Conservation (phyloP, 306 rosid genomes). For the Glycine soja region DNA sequence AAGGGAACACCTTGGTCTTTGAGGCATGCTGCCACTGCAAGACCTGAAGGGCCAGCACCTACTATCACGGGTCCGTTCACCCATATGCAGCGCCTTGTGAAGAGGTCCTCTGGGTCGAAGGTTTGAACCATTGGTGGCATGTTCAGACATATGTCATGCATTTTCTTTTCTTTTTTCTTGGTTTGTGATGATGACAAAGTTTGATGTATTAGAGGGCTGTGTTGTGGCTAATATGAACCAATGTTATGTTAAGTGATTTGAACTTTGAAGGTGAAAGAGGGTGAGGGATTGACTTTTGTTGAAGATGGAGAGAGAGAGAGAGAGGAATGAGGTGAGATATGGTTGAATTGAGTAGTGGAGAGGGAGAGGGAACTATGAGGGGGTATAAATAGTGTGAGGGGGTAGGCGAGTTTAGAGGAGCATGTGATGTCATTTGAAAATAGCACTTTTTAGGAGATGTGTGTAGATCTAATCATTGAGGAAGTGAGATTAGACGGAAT, state of each 20-base stretch:
- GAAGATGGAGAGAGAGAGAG: background rate
- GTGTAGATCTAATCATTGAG: slow-evolving; percentile 9
- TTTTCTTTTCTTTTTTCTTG: background rate
- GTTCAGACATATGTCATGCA: slow-evolving; percentile 53
- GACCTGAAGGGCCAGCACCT: slow-evolving; percentile 94
- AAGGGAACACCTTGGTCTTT: slow-evolving; percentile 84
- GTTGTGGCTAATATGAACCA: too few species aligned
- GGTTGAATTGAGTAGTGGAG: slow-evolving; percentile 61
- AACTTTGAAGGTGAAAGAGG: background rate
- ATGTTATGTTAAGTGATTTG: background rate
- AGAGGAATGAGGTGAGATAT: slow-evolving; percentile 2
- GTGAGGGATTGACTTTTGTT: slow-evolving; percentile 12
- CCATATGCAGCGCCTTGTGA: slow-evolving; percentile 68
- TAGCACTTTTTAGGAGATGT: too few species aligned
- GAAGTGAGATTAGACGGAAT: slow-evolving; percentile 2
- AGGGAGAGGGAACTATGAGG: slow-evolving; percentile 41
- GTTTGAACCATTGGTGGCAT: slow-evolving; percentile 57
- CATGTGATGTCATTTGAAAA: slow-evolving; percentile 44
- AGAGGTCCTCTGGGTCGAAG: slow-evolving; percentile 53
- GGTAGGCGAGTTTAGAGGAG: slow-evolving; percentile 25
- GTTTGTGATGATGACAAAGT: too few species aligned
- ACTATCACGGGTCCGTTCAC: slow-evolving; percentile 88
- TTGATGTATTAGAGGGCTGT: too few species aligned
- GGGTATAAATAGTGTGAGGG: slow-evolving; percentile 64
- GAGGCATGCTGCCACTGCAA: slow-evolving; percentile 84